Base-by-base conservation (phyloP, 1,139 yeast genomes). In the Blastobotrys raffinosifermentans region DNA sequence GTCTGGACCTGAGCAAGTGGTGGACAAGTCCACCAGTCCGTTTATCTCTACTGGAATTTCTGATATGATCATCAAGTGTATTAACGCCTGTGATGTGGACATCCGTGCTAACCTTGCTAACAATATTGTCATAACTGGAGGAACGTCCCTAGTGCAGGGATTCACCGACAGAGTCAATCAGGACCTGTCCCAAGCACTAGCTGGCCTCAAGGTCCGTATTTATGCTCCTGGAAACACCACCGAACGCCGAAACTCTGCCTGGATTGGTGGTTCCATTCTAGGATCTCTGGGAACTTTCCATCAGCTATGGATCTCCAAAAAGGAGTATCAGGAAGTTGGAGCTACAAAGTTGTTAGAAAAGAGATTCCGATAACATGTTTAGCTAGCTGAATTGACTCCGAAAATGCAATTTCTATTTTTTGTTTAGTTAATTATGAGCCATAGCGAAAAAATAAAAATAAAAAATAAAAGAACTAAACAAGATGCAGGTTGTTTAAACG, bases 201-300 rank as follows among this genome's bases (percentile, higher is more conserved):
- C 97, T 1, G 96, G 96, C n/a, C 70, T 89, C 49, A 91, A 91
- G 60, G 80, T 91, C 37, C 71, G 97, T 54, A 73, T 91, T 32
- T 85, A 87, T 52, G 85, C 96, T 1, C 79, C 85, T 3, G 97
- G 98, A 26, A 85, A 84, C 57, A 64, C 83, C 2, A 72, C 73
- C 35, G 98, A 91, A 61, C 73, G 97, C 53, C 76, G 78, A 48
- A 84, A 77, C 57, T 87, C 93, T 46, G 72, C 93, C 5, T 91
- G 98, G 97, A 75, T 91, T 39, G 99, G 99, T 30, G 97, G 96
- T 5, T 80, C 94, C 48, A 93, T 91, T 27, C 68, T 91, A 42
- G 81, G 96, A 3, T 82, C 95, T 39, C 70, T 91, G 53, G 98
- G 98, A 19, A 87, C 96, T 2, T 91, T 91, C 69, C 98, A 91